Percentiles rank a stretch among this genome's conserved stretches.
These are phyloP conservation scores for Hypomyces perniciosus DNA, from an alignment of 2,329 filamentous ascomycete genomes.

Conservation along the genomic window DNA sequence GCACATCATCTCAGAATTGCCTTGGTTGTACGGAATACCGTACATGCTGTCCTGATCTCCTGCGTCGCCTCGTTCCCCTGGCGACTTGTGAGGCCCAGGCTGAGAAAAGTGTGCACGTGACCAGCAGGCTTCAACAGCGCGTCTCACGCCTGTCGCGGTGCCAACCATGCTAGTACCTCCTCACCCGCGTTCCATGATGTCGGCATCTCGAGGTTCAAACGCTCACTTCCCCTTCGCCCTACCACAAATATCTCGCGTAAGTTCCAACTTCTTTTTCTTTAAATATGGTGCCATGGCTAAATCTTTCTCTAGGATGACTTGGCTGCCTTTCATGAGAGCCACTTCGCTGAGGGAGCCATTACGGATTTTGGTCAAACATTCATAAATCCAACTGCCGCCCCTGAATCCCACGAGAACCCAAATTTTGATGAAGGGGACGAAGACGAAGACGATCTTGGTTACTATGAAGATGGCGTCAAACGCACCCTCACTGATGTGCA, in stretches of 20 bases:
- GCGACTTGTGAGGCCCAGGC: neutral
- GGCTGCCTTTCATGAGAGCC: conserved; percentile 49
- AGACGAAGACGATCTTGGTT: conserved; percentile 67
- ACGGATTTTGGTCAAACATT: conserved; percentile 43
- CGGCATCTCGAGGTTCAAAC: neutral
- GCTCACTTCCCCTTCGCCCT: conserved; percentile 12
- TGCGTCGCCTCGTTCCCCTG: too few relatives aligned
- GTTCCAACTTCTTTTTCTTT: conserved; percentile 2
- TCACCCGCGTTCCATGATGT: conserved; percentile 8
- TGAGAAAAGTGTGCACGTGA: neutral
- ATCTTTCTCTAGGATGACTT: conserved; percentile 48
- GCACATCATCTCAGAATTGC: too few relatives aligned
- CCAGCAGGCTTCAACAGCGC: neutral
- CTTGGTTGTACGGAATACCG: too few relatives aligned
- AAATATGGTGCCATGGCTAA: too few relatives aligned
- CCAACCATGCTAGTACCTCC: neutral
- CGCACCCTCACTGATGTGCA: conserved; percentile 88
- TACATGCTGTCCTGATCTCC: too few relatives aligned
- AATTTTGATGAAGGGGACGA: conserved; percentile 30
- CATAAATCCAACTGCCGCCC: conserved; percentile 26
- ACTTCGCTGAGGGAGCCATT: conserved; percentile 49
- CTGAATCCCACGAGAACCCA: conserved; percentile 25
- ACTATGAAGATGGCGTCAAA: conserved; percentile 80
- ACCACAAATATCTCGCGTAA: conserved; percentile 24
- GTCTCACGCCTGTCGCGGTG: neutral